Evolutionary conservation across 192 early-diverging fungal species (phyloP).

Genomic region (Rhizoclosmatium sp.): DNA sequence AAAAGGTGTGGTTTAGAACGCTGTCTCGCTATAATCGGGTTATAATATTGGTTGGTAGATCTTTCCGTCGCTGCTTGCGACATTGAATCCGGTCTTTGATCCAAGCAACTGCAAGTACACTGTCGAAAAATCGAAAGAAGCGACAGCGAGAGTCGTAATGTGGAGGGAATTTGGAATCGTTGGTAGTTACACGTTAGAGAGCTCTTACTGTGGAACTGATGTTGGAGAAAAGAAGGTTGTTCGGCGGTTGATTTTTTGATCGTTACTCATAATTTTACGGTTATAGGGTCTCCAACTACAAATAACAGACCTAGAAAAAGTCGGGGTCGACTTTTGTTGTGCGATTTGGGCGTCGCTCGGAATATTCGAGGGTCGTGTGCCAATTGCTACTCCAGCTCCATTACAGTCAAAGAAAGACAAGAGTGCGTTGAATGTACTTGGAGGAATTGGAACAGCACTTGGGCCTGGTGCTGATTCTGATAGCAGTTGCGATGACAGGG

Average conservation of each 20-base stretch:
- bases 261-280: conserved; percentile 3
- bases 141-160: conserved; percentile 59
- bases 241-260: background rate
- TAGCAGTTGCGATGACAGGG: background rate
- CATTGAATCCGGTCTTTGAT: conserved; percentile 56
- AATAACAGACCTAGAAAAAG: conserved; percentile 50
- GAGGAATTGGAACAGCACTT: background rate
- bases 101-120: conserved; percentile 43
- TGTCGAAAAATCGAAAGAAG: conserved; percentile 56
- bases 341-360: conserved; percentile 38
- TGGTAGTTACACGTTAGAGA: conserved; percentile 57
- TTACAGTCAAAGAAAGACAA: background rate
- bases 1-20: conserved; percentile 36
- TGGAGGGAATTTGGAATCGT: conserved; percentile 55
- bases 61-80: conserved; percentile 53
- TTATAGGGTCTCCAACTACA: conserved; percentile 55
- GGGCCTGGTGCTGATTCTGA: conserved; percentile 3
- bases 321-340: conserved; percentile 53
- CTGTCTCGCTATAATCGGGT: background rate
- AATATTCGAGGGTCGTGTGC: conserved; percentile 36
- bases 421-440: background rate
- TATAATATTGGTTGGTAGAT: conserved; percentile 39
- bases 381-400: conserved; percentile 16
- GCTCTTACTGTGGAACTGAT: conserved; percentile 59
- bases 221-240: conserved; percentile 55